These are phyloP conservation scores for Phytophthora vignae DNA, from an alignment of 352 stramenopile species.

Conservation along the genomic window DNA sequence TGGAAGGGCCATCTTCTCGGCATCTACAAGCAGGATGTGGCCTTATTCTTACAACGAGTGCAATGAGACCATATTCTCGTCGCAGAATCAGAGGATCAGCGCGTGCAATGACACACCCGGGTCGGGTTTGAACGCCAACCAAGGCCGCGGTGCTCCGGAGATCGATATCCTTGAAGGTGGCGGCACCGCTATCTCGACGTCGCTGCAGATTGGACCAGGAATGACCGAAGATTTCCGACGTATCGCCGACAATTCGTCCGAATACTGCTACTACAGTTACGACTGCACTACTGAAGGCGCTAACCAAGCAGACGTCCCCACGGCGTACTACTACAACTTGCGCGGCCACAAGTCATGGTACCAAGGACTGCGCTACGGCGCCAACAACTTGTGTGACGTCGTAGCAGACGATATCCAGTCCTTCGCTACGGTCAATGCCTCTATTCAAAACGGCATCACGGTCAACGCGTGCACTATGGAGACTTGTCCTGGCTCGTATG, in stretches of 20 bases:
- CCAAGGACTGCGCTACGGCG: conserved; percentile 41
- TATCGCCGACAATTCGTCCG: conserved; percentile 28
- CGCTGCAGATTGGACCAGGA: conserved; percentile 76
- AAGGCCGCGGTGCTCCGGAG: conserved; percentile 44
- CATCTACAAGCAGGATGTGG: conserved; percentile 76
- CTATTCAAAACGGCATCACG: conserved; percentile 34
- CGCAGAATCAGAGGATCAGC: conserved; percentile 46
- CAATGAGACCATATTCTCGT: conserved; percentile 47
- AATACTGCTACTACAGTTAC: conserved; percentile 44
- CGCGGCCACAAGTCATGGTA: conserved; percentile 36
- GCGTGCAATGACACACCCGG: conserved; percentile 90
- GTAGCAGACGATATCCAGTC: conserved; percentile 31
- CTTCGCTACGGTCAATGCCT: conserved; percentile 33
- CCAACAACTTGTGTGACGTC: conserved; percentile 44
- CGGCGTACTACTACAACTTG: conserved; percentile 34
- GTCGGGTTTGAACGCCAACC: conserved; percentile 76
- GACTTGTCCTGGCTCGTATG: conserved; percentile 36
- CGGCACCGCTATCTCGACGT: conserved; percentile 66
- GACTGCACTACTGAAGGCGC: conserved; percentile 37
- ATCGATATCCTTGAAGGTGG: conserved; percentile 33
- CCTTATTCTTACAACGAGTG: conserved; percentile 93
- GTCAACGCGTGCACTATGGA: conserved; percentile 40
- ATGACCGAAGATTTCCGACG: conserved; percentile 47
- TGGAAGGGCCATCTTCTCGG: conserved; percentile 20
- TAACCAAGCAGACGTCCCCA: conserved; percentile 40